Evolutionary conservation across 257 asterid species (phyloP).

Genomic region (Przewalskia tangutica): DNA sequence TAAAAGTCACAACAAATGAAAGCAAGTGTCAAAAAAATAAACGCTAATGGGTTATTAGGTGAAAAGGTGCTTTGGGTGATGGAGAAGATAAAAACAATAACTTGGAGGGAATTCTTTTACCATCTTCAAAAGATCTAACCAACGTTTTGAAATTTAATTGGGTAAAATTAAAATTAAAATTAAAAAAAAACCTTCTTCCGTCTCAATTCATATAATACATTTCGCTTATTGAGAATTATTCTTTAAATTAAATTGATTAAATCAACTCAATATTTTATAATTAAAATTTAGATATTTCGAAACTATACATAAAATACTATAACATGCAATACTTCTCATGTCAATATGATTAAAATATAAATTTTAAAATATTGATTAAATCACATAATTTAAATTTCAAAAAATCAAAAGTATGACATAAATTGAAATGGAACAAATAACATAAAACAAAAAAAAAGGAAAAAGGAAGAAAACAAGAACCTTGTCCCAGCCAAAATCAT

Average conservation of each 20-base stretch:
- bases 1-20: background rate
- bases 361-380: too few relatives aligned
- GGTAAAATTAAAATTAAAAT: background rate
- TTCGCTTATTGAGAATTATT: too few relatives aligned
- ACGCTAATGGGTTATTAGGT: background rate
- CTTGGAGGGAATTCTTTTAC: background rate
- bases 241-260: too few relatives aligned
- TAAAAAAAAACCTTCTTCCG: too few relatives aligned
- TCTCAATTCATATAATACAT: too few relatives aligned
- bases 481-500: slow-evolving; percentile 85
- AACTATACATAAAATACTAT: too few relatives aligned
- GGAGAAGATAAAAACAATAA: background rate
- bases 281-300: too few relatives aligned
- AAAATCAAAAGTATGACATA: too few relatives aligned
- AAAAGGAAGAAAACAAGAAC: slow-evolving; percentile 15
- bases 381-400: too few relatives aligned
- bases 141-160: background rate
- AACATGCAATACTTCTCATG: too few relatives aligned
- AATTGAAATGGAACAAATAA: background rate
- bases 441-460: rapidly evolving
- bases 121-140: background rate
- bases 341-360: too few relatives aligned
- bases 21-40: background rate
- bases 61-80: background rate
- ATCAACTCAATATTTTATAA: too few relatives aligned